Percentiles rank a stretch among this genome's conserved stretches.
phyloP scores from a whole-genome alignment of 768 basidiomycete genomes.

The Infundibulicybe gibba region DNA sequence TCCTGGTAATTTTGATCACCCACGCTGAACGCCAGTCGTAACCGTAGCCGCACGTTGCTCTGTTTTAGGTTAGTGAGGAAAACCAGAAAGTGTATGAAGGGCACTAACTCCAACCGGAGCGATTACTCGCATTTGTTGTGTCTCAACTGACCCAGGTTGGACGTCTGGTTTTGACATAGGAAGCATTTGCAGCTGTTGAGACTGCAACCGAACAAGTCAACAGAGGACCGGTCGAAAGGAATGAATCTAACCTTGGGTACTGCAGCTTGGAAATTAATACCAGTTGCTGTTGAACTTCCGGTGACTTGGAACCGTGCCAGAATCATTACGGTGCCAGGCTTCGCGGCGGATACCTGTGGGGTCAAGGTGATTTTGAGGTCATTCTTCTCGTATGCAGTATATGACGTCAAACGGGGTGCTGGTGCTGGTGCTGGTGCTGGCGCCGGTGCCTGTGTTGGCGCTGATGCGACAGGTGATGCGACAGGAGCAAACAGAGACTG shows the following conservation, averaged over 20 bases:
- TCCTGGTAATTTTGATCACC: constrained; percentile 76
- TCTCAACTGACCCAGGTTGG: constrained; percentile 75
- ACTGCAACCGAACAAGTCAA: constrained; percentile 40
- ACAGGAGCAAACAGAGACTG: no score
- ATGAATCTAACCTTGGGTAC: constrained; percentile 75
- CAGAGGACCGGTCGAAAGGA: background rate
- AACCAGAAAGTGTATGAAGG: background rate
- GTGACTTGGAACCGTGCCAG: constrained; percentile 81
- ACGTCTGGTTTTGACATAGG: constrained; percentile 91
- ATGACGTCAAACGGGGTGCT: constrained; percentile 56
- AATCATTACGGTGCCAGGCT: constrained; percentile 90
- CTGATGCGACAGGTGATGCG: constrained; percentile 21
- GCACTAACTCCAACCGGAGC: constrained; percentile 81
- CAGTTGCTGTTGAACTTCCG: constrained; percentile 46
- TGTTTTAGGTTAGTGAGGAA: no score
- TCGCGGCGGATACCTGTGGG: constrained; percentile 74
- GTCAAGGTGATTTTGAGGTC: constrained; percentile 86
- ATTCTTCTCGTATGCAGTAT: constrained; percentile 91
- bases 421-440: constrained; percentile 27
- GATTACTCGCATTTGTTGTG: constrained; percentile 92
- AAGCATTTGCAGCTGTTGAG: constrained; percentile 96
- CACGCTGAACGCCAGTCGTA: constrained; percentile 78
- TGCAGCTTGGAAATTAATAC: constrained; percentile 93
- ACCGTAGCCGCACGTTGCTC: constrained; percentile 79
- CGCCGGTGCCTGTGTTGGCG: constrained; percentile 34